Evolutionary conservation across 1,284 basidiomycete species (phyloP).

Genomic region (Cystobasidium pallidum): DNA sequence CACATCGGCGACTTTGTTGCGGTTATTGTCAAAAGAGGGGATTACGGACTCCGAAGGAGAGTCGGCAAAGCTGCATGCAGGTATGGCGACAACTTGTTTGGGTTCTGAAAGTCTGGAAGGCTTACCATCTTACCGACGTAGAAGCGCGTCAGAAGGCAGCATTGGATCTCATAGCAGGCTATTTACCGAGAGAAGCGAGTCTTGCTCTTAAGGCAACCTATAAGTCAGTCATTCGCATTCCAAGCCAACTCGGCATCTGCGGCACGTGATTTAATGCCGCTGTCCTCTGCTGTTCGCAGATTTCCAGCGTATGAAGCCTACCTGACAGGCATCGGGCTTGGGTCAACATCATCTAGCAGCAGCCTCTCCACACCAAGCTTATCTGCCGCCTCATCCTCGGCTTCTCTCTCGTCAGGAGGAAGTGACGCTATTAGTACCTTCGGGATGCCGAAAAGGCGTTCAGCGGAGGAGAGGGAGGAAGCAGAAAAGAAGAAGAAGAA

Average conservation of each 20-base stretch:
- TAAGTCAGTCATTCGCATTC: slow-evolving; percentile 19
- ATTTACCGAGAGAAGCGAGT: slow-evolving; percentile 41
- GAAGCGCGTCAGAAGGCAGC: slow-evolving; percentile 43
- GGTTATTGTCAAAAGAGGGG: slow-evolving; percentile 38
- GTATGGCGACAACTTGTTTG: slow-evolving; percentile 10
- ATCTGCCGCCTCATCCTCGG: slow-evolving; percentile 18
- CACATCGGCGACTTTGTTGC: slow-evolving; percentile 15
- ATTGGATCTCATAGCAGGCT: slow-evolving; percentile 38
- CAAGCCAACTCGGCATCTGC: not conserved
- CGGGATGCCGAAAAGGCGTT: slow-evolving; percentile 28
- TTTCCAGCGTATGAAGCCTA: slow-evolving; percentile 39
- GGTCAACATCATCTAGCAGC: slow-evolving; percentile 3
- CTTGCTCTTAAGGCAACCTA: slow-evolving; percentile 21
- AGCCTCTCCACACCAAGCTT: slow-evolving; percentile 31
- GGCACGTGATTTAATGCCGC: slow-evolving; percentile 9
- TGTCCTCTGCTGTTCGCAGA: not conserved
- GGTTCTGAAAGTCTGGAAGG: not conserved
- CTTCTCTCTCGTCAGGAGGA: slow-evolving; percentile 13
- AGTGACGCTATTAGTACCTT: slow-evolving; percentile 26
- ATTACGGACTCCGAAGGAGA: slow-evolving; percentile 22
- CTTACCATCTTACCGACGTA: slow-evolving; percentile 1
- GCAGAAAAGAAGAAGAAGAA: slow-evolving; percentile 33
- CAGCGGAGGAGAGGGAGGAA: slow-evolving; percentile 23
- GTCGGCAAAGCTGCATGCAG: slow-evolving; percentile 22
- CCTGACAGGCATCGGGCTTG: slow-evolving; percentile 16